Conservation (phyloP, 768 basidiomycete genomes). For the Pleurotus tuoliensis region DNA sequence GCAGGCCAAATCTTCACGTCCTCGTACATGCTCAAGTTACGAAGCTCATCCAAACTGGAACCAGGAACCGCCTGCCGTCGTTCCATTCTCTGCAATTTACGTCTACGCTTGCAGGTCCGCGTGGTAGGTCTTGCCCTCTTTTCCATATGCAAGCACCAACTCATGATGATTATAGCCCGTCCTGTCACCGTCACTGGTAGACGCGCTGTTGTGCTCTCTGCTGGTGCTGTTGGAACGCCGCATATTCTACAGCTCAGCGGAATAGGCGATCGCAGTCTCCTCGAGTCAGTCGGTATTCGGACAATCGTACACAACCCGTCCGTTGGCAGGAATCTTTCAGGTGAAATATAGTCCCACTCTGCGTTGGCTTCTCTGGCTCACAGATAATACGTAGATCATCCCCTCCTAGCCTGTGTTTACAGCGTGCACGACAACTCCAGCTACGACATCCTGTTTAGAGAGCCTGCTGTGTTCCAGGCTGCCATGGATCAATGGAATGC, state of each 20-base stretch:
- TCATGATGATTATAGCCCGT: neutral
- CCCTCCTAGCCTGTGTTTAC: neutral
- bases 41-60: slow-evolving; percentile 1
- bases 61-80: neutral
- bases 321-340: slow-evolving; percentile 22
- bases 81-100: slow-evolving; percentile 17
- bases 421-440: slow-evolving; percentile 12
- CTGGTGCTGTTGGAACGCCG: slow-evolving; percentile 24
- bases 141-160: neutral
- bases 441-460: slow-evolving; percentile 9
- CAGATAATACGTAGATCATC: slow-evolving; percentile 13
- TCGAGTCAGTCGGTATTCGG: slow-evolving; percentile 11
- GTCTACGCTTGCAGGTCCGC: neutral
- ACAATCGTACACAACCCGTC: slow-evolving; percentile 14
- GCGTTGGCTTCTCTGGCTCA: neutral
- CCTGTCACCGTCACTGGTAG: neutral
- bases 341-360: neutral
- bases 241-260: slow-evolving; percentile 20
- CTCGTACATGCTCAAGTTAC: slow-evolving; percentile 16
- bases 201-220: slow-evolving; percentile 23
- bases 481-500: slow-evolving; percentile 15
- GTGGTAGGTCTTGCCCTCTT: neutral
- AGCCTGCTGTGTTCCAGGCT: slow-evolving; percentile 11
- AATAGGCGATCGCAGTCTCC: slow-evolving; percentile 15
- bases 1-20: slow-evolving; percentile 21